Evolutionary conservation across 148 eudicot genomes (phyloP), one percentile per base, ranked within the genome.

Genomic region (Nepenthes gracilis): DNA sequence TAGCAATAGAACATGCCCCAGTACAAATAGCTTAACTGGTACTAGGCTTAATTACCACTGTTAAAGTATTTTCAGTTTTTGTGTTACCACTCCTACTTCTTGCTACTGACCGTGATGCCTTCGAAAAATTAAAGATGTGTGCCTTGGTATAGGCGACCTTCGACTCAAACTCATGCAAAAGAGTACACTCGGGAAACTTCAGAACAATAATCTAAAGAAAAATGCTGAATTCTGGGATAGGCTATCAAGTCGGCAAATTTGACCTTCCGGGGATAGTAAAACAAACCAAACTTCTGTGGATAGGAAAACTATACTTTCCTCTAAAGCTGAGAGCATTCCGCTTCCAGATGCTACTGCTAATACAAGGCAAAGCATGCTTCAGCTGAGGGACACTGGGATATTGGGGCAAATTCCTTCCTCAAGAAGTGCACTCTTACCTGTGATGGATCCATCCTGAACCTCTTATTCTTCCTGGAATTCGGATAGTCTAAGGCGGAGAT

Each of bases 131-230:
- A 33, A 77, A 92, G 97, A 76, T 71, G 6, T 37, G 9, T 67
- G 55, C 50, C 90, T 92, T 61, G 70, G 69, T 49, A 72, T 78
- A 71, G 74, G 71, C 72, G 97, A 92, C 67, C 94, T 92, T 15
- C 87, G 96, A 36, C 78, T 69, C 76, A 92, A 88, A 78, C 83
- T 92, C 54, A 67, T 82, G 83, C 78, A 64, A 60, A 85, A 84
- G 71, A 79, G 58, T 61, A 59, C 35, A 54, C 36, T 7, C 51
- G 64, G 49, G 35, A 64, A 61, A 52, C 69, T 59, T 55, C 74
- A 64, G 64, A 74, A 70, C 23, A 60, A 71, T 45, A 71, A 66
- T 66, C 75, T 64, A 13, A 67, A 59, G 67, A 67, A 74, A 64
- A 70, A 60, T 13, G 13, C 66, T 66, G 94, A 92, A 57, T 90